Evolutionary conservation across 306 rosid genomes (phyloP).

Genomic region (Gynostemma pentaphyllum): DNA sequence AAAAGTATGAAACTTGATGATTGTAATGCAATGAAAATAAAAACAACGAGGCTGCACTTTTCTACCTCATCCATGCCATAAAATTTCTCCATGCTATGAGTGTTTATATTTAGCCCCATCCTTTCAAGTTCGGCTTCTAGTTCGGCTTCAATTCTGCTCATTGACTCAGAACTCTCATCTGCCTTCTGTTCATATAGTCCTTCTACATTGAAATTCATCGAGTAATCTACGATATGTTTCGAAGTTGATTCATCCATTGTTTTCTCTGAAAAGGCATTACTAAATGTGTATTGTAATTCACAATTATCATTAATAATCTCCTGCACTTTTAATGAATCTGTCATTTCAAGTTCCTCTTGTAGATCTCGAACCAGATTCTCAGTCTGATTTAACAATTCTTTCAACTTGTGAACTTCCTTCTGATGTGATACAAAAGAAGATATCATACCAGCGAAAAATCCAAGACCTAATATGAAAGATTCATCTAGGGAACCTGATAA

Average conservation of each 20-base stretch:
- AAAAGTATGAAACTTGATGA: neutral
- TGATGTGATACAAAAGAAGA: conserved; percentile 33
- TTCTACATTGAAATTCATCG: conserved; percentile 14
- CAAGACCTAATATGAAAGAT: conserved; percentile 44
- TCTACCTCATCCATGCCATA: conserved; percentile 59
- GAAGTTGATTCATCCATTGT: conserved; percentile 26
- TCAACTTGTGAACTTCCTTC: conserved; percentile 43
- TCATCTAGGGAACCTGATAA: neutral
- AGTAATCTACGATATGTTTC: conserved; percentile 30
- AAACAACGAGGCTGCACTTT: neutral
- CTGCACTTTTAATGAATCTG: conserved; percentile 65
- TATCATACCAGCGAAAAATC: conserved; percentile 59
- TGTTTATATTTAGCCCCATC: conserved; percentile 54
- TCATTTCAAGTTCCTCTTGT: conserved; percentile 86
- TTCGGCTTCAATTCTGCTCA: conserved; percentile 90
- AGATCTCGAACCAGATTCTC: conserved; percentile 78
- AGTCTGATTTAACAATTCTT: conserved; percentile 52
- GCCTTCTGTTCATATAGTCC: conserved; percentile 33
- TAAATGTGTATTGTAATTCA: conserved; percentile 41
- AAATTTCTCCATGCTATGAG: conserved; percentile 26
- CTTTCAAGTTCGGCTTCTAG: conserved; percentile 96
- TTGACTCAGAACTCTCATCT: conserved; percentile 43
- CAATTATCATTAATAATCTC: conserved; percentile 49
- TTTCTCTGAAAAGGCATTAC: conserved; percentile 29
- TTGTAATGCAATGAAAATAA: neutral